Conservation (phyloP, 2,329 filamentous ascomycete species). For the Lachnellula arida region DNA sequence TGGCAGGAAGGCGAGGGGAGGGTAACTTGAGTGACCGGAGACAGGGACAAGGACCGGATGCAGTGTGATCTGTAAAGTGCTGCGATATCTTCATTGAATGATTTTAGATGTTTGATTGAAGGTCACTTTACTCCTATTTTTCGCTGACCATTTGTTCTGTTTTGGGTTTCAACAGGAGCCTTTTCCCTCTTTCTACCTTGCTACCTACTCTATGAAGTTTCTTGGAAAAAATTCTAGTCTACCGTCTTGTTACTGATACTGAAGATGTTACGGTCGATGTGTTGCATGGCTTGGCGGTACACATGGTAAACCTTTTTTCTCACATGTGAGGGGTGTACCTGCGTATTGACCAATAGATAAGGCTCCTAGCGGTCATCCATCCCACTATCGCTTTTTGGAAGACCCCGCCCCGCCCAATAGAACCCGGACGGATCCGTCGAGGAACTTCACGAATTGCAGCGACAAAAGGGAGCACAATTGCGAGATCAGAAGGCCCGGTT, state of each 20-base stretch:
- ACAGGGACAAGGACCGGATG: background rate
- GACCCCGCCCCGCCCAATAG: conserved; percentile 7
- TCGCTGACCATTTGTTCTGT: background rate
- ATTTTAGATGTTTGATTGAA: background rate
- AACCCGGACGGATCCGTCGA: background rate
- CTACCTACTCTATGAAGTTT: background rate
- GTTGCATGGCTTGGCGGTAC: background rate
- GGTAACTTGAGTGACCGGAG: conserved; percentile 32
- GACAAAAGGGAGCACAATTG: background rate
- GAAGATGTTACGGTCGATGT: background rate
- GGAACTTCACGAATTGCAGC: background rate
- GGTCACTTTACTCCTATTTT: background rate
- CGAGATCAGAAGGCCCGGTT: background rate
- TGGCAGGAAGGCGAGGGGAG: conserved; percentile 31
- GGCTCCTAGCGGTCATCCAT: background rate
- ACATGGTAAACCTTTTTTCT: background rate
- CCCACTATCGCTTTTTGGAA: conserved; percentile 8
- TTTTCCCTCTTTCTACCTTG: background rate
- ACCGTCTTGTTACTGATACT: background rate
- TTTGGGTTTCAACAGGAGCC: background rate
- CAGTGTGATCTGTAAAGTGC: background rate
- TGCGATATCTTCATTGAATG: background rate
- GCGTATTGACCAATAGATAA: conserved; percentile 12
- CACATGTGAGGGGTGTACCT: background rate
- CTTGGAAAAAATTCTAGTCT: no score